These are phyloP conservation scores for Funneliformis mosseae DNA, from an alignment of 192 early-diverging fungal species.

Conservation along the genomic window DNA sequence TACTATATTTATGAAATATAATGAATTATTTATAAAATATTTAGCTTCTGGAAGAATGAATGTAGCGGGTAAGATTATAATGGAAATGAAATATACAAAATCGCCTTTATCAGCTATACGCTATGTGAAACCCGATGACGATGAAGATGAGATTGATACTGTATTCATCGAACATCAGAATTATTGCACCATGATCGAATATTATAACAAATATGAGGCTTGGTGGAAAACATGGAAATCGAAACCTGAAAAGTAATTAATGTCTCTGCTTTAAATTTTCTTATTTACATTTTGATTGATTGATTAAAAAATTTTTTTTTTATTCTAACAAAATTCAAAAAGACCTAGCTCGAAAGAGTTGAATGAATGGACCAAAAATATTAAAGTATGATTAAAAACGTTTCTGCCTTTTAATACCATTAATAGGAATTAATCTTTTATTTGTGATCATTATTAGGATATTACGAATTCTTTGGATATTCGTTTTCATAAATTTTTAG, in stretches of 20 bases:
- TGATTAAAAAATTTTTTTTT: neutral
- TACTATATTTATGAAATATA: neutral
- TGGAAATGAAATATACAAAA: neutral
- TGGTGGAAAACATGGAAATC: neutral
- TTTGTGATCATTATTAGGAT: neutral
- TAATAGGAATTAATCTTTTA: neutral
- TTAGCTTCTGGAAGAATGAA: slow-evolving; percentile 12
- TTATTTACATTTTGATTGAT: neutral
- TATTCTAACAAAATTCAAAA: neutral
- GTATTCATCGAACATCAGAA: neutral
- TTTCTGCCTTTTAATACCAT: neutral
- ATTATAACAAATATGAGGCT: neutral
- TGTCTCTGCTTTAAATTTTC: neutral
- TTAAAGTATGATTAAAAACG: neutral
- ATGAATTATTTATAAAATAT: neutral
- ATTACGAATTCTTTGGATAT: neutral
- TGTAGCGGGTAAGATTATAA: neutral
- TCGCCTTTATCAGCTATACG: slow-evolving; percentile 4
- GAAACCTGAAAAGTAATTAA: neutral
- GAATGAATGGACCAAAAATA: neutral
- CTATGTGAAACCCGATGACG: neutral
- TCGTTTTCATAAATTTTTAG: neutral
- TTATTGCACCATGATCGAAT: slow-evolving; percentile 3
- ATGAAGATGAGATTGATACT: neutral
- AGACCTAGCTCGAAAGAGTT: neutral